A percentile compares a stretch with the other conserved stretches of the same genome.
These are phyloP conservation scores for Hamamelis virginiana DNA, from an alignment of 164 flowering plant species.

Conservation along the genomic window DNA sequence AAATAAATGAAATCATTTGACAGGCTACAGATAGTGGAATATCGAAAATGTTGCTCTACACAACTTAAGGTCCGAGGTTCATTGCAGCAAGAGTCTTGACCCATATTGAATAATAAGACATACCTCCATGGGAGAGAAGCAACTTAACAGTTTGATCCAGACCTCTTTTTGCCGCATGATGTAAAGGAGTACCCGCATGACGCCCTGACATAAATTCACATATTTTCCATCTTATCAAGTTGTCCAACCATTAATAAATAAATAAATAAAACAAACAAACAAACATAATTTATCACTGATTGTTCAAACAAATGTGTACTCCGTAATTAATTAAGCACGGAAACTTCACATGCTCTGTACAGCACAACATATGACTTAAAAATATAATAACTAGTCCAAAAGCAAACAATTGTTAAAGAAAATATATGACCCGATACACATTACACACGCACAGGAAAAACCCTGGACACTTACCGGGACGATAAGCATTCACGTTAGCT, in stretches of 20 bases:
- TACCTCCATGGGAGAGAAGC: constrained; percentile 20
- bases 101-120: not conserved
- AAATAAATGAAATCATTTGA: not conserved
- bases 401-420: not conserved
- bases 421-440: not conserved
- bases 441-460: not conserved
- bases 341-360: not conserved
- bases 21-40: too few species aligned
- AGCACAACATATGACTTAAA: not conserved
- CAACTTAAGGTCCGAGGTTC: not conserved
- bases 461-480: constrained; percentile 7
- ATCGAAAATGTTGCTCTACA: not conserved
- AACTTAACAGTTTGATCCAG: constrained; percentile 18
- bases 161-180: constrained; percentile 25
- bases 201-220: constrained; percentile 5
- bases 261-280: too few species aligned
- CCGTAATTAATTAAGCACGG: not conserved
- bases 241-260: not conserved
- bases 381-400: not conserved
- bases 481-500: constrained; percentile 20
- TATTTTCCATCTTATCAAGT: not conserved
- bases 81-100: not conserved
- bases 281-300: not conserved
- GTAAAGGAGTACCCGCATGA: constrained; percentile 22
- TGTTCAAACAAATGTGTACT: not conserved